Evolutionary conservation across 2,329 filamentous ascomycete species (phyloP).

Genomic region (Fonsecaea multimorphosa): DNA sequence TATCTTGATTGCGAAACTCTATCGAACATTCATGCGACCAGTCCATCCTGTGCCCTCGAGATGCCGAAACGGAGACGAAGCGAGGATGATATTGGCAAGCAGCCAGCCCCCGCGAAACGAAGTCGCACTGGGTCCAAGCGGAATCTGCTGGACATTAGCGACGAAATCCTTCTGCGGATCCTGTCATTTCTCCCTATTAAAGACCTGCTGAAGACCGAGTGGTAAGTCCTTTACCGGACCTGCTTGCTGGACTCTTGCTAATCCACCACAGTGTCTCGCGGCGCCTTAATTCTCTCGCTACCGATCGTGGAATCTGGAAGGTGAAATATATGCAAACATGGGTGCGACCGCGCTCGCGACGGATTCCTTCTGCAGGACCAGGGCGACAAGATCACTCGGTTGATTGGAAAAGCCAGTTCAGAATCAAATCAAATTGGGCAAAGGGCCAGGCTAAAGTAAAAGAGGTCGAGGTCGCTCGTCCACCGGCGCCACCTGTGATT

Average conservation of each 20-base stretch:
- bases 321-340: conserved; percentile 81
- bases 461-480: conserved; percentile 70
- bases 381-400: conserved; percentile 60
- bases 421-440: conserved; percentile 88
- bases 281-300: conserved; percentile 73
- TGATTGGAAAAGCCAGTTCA: conserved; percentile 90
- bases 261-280: conserved; percentile 68
- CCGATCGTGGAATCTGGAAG: conserved; percentile 91
- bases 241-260: not conserved
- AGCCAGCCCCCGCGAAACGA: conserved; percentile 19
- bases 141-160: conserved; percentile 73
- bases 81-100: conserved; percentile 26
- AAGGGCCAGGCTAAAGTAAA: conserved; percentile 79
- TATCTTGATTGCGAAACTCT: not conserved
- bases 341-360: conserved; percentile 27
- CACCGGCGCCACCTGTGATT: conserved; percentile 66
- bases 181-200: conserved; percentile 75
- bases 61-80: conserved; percentile 30
- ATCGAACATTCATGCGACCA: not conserved
- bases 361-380: not conserved
- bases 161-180: conserved; percentile 86
- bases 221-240: conserved; percentile 50
- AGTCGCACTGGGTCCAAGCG: conserved; percentile 28
- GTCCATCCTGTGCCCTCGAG: conserved; percentile 3
- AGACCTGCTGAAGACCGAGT: conserved; percentile 69